Conservation (phyloP, 805 yeast species). For the Saccharomycopsis amapae region DNA sequence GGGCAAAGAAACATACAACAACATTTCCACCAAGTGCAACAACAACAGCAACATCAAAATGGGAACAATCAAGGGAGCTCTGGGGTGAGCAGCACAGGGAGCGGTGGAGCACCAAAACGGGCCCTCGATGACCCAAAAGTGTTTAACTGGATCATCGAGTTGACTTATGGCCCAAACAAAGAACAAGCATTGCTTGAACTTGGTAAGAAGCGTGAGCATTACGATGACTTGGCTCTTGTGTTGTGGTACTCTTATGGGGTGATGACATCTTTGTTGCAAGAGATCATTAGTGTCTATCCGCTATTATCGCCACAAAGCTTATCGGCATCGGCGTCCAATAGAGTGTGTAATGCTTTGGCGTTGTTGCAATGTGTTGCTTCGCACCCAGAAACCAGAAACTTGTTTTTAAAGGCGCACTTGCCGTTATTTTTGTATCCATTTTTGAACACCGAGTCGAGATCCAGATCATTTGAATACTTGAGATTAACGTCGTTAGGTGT, state of each 20-base stretch:
- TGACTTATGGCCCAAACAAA: conserved; percentile 83
- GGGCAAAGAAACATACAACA: conserved; percentile 19
- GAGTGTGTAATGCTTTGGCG: conserved; percentile 94
- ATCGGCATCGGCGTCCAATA: conserved; percentile 78
- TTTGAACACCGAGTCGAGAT: conserved; percentile 83
- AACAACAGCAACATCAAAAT: conserved; percentile 22
- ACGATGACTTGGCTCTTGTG: conserved; percentile 87
- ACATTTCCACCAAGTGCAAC: conserved; percentile 23
- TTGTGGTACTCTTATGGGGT: conserved; percentile 96
- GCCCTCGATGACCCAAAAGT: conserved; percentile 74
- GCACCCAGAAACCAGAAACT: conserved; percentile 80
- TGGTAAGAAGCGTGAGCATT: conserved; percentile 91
- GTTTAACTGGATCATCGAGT: conserved; percentile 82
- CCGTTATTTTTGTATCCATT: conserved; percentile 92
- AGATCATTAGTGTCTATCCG: conserved; percentile 86
- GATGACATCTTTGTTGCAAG: conserved; percentile 85
- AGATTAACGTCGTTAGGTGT: conserved; percentile 92
- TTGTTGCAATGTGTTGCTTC: conserved; percentile 95
- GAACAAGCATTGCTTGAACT: conserved; percentile 89
- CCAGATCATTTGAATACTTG: conserved; percentile 88
- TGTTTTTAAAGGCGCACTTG: conserved; percentile 82
- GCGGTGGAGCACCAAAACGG: conserved; percentile 25
- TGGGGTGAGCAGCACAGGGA: neutral
- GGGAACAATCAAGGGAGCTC: neutral
- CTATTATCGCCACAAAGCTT: conserved; percentile 79